phyloP scores from a whole-genome alignment of 371 early-diverging fungal genomes.

The Mortierella sp. region DNA sequence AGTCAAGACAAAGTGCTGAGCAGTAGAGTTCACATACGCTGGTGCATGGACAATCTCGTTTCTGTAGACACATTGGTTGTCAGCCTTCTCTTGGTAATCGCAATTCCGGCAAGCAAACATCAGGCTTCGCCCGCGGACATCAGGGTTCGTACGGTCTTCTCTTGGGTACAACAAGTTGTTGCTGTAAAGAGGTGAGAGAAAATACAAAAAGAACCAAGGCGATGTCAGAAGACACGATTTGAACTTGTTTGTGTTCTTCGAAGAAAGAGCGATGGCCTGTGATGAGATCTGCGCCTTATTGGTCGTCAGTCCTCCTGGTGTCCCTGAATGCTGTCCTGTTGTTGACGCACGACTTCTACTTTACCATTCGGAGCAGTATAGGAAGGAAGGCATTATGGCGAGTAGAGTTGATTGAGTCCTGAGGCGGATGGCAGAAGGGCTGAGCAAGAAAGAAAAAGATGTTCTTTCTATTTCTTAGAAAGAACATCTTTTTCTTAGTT shows the following conservation, averaged over 20 bases:
- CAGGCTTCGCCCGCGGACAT: slow-evolving; percentile 66
- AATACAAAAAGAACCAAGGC: background rate
- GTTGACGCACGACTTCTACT: background rate
- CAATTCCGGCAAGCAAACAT: slow-evolving; percentile 97
- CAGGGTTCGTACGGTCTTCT: slow-evolving; percentile 79
- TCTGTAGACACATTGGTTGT: slow-evolving; percentile 87
- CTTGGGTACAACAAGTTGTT: slow-evolving; percentile 98
- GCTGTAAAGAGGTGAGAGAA: slow-evolving; percentile 59
- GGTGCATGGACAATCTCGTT: slow-evolving; percentile 88
- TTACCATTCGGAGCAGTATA: slow-evolving; percentile 84
- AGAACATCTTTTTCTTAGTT: no score
- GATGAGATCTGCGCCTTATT: slow-evolving; percentile 1
- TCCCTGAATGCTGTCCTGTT: background rate
- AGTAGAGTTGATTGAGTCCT: background rate
- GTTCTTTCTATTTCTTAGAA: no score
- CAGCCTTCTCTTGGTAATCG: slow-evolving; percentile 88
- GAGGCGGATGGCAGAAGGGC: background rate
- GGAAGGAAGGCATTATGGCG: slow-evolving; percentile 74
- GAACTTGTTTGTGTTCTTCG: background rate
- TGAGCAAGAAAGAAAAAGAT: background rate
- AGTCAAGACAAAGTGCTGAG: slow-evolving; percentile 3
- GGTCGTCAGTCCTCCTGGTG: background rate
- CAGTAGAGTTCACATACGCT: slow-evolving; percentile 67
- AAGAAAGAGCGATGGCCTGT: background rate
- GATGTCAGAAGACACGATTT: background rate